phyloP scores from a whole-genome alignment of 2,329 filamentous ascomycete genomes.

The Tolypocladium guangdongense region DNA sequence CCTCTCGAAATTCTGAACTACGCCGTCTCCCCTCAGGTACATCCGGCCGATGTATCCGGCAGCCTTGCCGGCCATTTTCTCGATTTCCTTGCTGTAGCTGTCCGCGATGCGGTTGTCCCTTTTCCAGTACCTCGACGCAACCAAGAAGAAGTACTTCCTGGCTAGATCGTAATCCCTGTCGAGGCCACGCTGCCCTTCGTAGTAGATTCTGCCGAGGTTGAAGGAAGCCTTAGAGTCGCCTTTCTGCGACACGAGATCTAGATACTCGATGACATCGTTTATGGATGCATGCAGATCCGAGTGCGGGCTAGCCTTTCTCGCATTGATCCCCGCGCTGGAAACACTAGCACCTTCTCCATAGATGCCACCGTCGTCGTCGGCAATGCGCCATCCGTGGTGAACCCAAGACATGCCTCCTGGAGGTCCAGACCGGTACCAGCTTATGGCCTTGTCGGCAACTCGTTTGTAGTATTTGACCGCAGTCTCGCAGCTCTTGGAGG shows the following conservation, averaged over 20 bases:
- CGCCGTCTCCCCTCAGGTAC: constrained; percentile 79
- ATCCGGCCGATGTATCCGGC: constrained; percentile 83
- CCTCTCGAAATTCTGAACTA: constrained; percentile 64
- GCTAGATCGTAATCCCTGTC: constrained; percentile 63
- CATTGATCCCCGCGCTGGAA: constrained; percentile 75
- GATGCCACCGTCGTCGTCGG: constrained; percentile 82
- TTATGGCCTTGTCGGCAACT: constrained; percentile 86
- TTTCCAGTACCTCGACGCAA: constrained; percentile 73
- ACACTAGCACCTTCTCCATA: constrained; percentile 94
- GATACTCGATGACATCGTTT: constrained; percentile 89
- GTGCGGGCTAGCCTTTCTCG: constrained; percentile 59
- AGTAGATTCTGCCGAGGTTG: constrained; percentile 75
- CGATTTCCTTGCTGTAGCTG: constrained; percentile 57
- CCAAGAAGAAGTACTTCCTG: constrained; percentile 68
- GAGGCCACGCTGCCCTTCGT: constrained; percentile 71
- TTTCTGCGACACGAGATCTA: constrained; percentile 82
- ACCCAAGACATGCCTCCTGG: constrained; percentile 75
- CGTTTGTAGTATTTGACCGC: constrained; percentile 83
- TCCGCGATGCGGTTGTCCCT: constrained; percentile 64
- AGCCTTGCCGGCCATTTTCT: constrained; percentile 71
- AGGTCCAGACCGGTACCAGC: constrained; percentile 79
- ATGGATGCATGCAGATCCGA: constrained; percentile 77
- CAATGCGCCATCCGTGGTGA: constrained; percentile 71
- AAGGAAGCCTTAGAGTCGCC: constrained; percentile 82
- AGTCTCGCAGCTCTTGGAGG: constrained; percentile 73